Evolutionary conservation across 2,329 filamentous ascomycete species (phyloP).

Genomic region (Arthrinium phaeospermum): DNA sequence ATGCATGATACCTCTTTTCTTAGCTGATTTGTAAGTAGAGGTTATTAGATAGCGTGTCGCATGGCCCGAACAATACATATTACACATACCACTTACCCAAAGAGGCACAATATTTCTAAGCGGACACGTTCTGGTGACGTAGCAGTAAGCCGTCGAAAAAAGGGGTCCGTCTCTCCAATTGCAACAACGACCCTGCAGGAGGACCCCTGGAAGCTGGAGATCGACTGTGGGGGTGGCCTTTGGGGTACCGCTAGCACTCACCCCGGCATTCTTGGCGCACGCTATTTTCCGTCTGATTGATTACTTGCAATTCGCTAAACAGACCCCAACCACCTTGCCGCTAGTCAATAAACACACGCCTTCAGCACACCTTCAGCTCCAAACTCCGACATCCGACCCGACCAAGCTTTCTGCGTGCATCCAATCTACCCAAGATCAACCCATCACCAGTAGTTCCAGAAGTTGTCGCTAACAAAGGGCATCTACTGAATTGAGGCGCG

Average conservation of each 20-base stretch:
- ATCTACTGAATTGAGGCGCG: too few relatives aligned
- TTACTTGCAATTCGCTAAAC: not conserved
- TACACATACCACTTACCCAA: not conserved
- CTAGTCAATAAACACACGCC: not conserved
- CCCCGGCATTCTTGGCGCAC: not conserved
- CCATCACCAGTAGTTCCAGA: not conserved
- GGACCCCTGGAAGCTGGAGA: not conserved
- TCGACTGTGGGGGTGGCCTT: not conserved
- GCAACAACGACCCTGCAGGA: slow-evolving; percentile 2
- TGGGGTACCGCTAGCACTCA: not conserved
- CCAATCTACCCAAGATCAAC: not conserved
- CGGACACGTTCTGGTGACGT: not conserved
- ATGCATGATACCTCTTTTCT: slow-evolving; percentile 3
- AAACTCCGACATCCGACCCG: not conserved
- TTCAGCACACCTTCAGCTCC: not conserved
- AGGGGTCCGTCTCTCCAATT: not conserved
- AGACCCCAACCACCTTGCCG: not conserved
- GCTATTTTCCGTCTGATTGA: not conserved
- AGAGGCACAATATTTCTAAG: not conserved
- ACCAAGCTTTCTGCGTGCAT: not conserved
- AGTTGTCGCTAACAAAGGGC: not conserved
- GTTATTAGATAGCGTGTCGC: not conserved
- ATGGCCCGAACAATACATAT: not conserved
- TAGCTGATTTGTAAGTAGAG: slow-evolving; percentile 1
- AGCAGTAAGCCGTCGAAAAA: not conserved